Base-by-base conservation (phyloP, 2,329 filamentous ascomycete species). In the Cordyceps tenuipes region DNA sequence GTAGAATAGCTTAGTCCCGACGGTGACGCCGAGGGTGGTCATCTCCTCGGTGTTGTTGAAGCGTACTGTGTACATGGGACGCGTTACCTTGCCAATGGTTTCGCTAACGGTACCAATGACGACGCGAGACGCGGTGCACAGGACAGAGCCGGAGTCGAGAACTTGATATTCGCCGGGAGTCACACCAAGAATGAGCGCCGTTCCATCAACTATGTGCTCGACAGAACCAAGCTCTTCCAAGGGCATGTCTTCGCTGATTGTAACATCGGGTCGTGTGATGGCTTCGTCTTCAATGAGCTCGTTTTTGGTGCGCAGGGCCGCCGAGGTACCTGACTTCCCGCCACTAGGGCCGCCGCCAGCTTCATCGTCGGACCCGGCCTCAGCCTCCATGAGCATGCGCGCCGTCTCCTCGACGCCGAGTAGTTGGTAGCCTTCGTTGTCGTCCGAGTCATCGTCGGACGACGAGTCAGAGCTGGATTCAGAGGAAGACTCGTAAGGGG, bases 71-170 rank as follows among this genome's bases (percentile, higher is more conserved):
- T 97, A 99, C 66, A 92, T 79, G 9, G 94, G 94, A 66, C 91
- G 86, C 64, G 91, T 83, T 3, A 97, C 91, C 68, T 89, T 84
- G 51, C 93, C 94, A 39, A 97, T 82, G 5, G 90, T 89, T 68
- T 97, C 93, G 5, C 86, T 81, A n/a, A 97, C 82, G 19, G 83
- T 87, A 26, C 92, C 94, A 58, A 97, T 82, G 31, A 97, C 82
- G 21, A 81, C 82, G 57, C 91, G 82, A 66, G 94, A 83, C 63
- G 83, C 83, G 31, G 86, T 84, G 74, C 91, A 97, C 31, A 99
- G 81, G 3, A 95, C 82, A 0, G 92, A 95, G 34, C 90, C 91
- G 5, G 82, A 82, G 68, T 97, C 91, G 1, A 97, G 81, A 0
- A 96, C 91, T 67, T 88, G 86, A 64, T 91, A 90, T 69, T 94